These are phyloP conservation scores for Leccinum uliginosum DNA, from an alignment of 768 basidiomycete genomes.

Conservation along the genomic window DNA sequence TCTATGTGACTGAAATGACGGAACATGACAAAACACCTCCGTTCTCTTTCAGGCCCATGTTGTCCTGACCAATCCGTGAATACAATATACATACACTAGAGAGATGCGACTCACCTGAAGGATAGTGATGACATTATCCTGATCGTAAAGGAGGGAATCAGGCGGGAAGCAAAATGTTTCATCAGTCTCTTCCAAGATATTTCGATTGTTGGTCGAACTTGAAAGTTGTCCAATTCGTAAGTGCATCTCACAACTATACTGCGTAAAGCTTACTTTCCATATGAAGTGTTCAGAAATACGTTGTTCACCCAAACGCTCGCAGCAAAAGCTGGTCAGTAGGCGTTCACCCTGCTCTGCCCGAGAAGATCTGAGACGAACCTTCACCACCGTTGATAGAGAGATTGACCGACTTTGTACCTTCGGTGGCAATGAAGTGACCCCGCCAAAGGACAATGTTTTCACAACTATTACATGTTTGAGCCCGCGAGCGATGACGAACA, in stretches of 20 bases:
- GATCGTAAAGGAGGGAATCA: slow-evolving; percentile 44
- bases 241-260: neutral
- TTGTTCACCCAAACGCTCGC: slow-evolving; percentile 80
- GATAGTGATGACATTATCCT: slow-evolving; percentile 75
- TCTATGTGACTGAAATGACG: neutral
- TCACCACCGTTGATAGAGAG: slow-evolving; percentile 78
- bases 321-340: slow-evolving; percentile 52
- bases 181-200: slow-evolving; percentile 64
- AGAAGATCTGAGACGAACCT: slow-evolving; percentile 37
- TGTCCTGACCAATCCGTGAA: slow-evolving; percentile 46
- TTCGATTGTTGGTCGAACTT: slow-evolving; percentile 60
- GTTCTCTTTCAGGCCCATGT: slow-evolving; percentile 74
- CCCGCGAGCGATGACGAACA: slow-evolving; percentile 3
- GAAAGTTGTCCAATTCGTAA: neutral
- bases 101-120: slow-evolving; percentile 49
- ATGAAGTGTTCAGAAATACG: slow-evolving; percentile 66
- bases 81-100: neutral
- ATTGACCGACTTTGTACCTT: slow-evolving; percentile 59
- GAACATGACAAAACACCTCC: slow-evolving; percentile 32
- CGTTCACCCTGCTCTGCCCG: neutral
- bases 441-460: slow-evolving; percentile 81
- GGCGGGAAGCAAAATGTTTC: slow-evolving; percentile 59
- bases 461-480: slow-evolving; percentile 44
- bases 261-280: slow-evolving; percentile 56
- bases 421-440: slow-evolving; percentile 69